Base-by-base conservation (phyloP, 164 flowering plant genomes). In the Sedum album region DNA sequence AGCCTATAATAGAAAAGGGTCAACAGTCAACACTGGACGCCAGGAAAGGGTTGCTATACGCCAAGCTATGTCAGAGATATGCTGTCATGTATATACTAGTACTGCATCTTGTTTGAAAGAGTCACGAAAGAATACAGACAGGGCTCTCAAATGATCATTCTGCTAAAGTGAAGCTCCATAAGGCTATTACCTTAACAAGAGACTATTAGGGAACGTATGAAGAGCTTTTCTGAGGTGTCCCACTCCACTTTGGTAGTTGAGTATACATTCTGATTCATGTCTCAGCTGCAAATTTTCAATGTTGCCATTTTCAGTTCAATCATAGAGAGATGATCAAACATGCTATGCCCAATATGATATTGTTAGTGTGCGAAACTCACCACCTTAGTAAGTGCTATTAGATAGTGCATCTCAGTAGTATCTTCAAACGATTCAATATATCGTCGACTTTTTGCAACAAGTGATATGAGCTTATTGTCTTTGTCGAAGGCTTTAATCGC, bases 161-260 rank as follows among this genome's bases (percentile, higher is more conserved):
- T 49, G 25, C n/a, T 10, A 49, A 25, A n/a, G 55, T 49, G 55
- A 49, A 49, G 55, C 55, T 1, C 60, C 1, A 21, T 21, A 28
- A 14, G 28, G 62, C 20, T 28, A 36, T 31, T 79, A 93, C 97
- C 97, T 90, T 79, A 89, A 46, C 76, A 80, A 76, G 70, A 15
- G 71, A 77, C 92, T 84, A 66, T 79, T 80, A 62, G 98, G 98
- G 69, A 72, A 87, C 78, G 75, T 79, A 71, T 94, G 97, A 76
- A 94, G 84, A 69, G 77, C 86, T 76, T 82, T 94, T 67, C 82
- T 87, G 48, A 94, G 88, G 73, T 91, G 90, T 31, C 67, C 30
- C 7, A 84, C 74, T 72, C 85, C 96, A 79, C 79, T 85, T 63
- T 74, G 79, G 74, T 78, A 79, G 66, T 78, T 86, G 70, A 91